Evolutionary conservation across 192 early-diverging fungal genomes (phyloP), one percentile per base, ranked within the genome.

Genomic region (Coemansia guatemalensis): DNA sequence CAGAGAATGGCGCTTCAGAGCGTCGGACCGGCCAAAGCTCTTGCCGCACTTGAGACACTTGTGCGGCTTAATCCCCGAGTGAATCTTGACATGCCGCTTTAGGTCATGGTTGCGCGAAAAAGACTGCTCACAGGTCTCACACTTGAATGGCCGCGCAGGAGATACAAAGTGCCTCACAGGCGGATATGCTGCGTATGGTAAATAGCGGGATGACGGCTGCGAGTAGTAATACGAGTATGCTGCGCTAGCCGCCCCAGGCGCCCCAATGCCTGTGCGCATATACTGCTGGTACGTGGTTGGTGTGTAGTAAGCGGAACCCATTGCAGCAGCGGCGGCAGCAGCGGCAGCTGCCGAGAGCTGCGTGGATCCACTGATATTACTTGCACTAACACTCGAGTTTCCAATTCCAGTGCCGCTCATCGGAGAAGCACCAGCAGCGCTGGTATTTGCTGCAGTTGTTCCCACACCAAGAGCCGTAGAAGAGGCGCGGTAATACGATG

Each of bases 51-150:
- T 82, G 7, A 80, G 73, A 54, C 91, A 92, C 54, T 82, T 85
- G 69, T 88, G 87, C n/a, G 91, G 91, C 69, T 92, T 92, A 49
- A 85, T 74, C 11, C 89, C 86, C 60, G 85, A 85, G 61, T 92
- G 91, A 4, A 90, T 89, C 57, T 88, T 86, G 71, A 86, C 84
- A 60, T 92, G 91, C 4, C 90, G 77, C 59, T 90, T 89, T 9
- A 89, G 69, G 65, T 92, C 90, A 57, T 90, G 88, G 65, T 90
- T 86, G 50, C 90, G 83, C 29, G 85, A 88, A 65, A 92, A 92
- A 18, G 76, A 76, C 57, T 82, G 74, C 56, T 82, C 76, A 63
- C 82, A 80, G 3, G 72, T 82, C 50, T 79, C 68, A 65, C 82
- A 84, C 59, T 84, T 84, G 73, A 82, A 84, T 9, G 82, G 82